Evolutionary conservation across 495 filamentous ascomycete genomes (phyloP), one percentile per base, ranked within the genome.

Genomic region (Pseudomonodictys pantanalensis): DNA sequence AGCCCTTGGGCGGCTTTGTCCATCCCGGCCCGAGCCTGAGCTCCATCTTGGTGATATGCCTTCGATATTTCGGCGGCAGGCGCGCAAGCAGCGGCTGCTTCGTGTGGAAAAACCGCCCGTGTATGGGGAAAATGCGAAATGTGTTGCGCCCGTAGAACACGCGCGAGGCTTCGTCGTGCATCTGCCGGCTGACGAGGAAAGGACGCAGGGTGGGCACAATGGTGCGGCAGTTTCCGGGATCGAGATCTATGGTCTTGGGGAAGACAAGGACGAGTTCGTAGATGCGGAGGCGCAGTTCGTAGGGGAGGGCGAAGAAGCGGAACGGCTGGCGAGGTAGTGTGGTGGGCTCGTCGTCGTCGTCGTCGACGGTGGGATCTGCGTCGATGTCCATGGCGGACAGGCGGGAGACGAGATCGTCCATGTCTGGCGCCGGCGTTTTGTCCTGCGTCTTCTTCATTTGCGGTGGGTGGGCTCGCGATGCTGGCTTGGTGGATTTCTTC

Each of bases 11-110:
- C 2, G 90, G 90, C 44, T 78, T 78, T 15, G 77, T 87, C 86
- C 87, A 96, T 48, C 89, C 89, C 0, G 89, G 89, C 0, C 90
- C 90, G 1, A 96, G 73, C 9, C 90, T 84, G 58, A 95, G 72
- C 65, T 95, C 88, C 44, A 93, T 76, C 1, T 82, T 83, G 2
- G 78, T 84, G 49, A 96, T 75, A 20, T 75, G 80, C 6, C 77
- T 71, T 35, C 86, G 84, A 75, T 92, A 90, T 22, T 76, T 78
- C 15, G 79, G 69, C 15, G 84, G 83, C 58, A 91, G 77, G 23
- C 86, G 83, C 7, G 86, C 81, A 18, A 88, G 75, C 2, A 89
- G 77, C 0, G 85, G 84, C 49, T 72, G 76, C 68, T 83, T 83
- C 18, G 79, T 83, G 71, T 85, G 79, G 72, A 81, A 82, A 51